Evolutionary conservation across 768 basidiomycete genomes (phyloP).

Genomic region (Lactarius indigo): DNA sequence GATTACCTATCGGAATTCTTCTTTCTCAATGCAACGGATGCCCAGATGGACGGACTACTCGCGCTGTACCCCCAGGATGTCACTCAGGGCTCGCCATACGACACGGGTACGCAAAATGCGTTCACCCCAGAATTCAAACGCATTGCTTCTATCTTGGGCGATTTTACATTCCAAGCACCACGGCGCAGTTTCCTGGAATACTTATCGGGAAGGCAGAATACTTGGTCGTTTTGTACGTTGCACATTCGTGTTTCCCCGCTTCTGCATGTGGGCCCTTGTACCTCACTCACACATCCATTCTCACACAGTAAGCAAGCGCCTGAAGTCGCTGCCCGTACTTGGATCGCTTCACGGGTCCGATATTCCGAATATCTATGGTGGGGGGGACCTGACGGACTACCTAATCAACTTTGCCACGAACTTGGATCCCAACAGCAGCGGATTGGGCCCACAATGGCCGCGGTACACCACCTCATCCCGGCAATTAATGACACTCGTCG

Average conservation of each 20-base stretch:
- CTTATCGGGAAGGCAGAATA: constrained; percentile 33
- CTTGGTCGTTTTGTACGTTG: constrained; percentile 36
- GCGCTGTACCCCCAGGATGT: constrained; percentile 19
- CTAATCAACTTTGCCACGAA: constrained; percentile 29
- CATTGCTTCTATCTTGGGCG: constrained; percentile 38
- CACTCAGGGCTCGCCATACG: constrained; percentile 31
- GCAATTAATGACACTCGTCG: constrained; percentile 22
- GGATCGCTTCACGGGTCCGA: constrained; percentile 29
- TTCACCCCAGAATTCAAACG: constrained; percentile 40
- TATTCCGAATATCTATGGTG: constrained; percentile 11
- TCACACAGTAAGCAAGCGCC: constrained; percentile 36
- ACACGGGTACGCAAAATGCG: constrained; percentile 26
- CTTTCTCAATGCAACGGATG: constrained; percentile 6
- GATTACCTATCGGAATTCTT: constrained; percentile 16
- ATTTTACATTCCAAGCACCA: constrained; percentile 35
- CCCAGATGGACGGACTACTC: constrained; percentile 16
- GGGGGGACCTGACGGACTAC: constrained; percentile 22
- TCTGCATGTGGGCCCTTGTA: too few species aligned
- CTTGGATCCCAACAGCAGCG: constrained; percentile 30
- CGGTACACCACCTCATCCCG: constrained; percentile 10
- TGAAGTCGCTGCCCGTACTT: constrained; percentile 29
- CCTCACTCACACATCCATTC: background rate
- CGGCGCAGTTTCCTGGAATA: constrained; percentile 36
- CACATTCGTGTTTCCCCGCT: background rate
- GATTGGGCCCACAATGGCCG: constrained; percentile 18